phyloP scores from a whole-genome alignment of 371 early-diverging fungal species.

The Mucor piriformis region DNA sequence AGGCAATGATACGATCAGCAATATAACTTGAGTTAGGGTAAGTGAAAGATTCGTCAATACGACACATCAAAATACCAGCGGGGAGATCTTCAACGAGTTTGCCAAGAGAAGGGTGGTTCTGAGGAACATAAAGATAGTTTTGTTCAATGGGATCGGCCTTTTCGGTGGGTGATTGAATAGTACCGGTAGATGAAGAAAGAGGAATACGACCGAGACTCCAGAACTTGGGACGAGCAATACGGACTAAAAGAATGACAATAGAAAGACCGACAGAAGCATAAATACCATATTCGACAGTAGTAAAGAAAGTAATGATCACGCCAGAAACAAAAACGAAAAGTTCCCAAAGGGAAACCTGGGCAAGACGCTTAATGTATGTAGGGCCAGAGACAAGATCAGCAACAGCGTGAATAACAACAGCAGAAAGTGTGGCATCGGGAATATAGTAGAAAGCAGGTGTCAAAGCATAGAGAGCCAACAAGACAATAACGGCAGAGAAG shows the following conservation, averaged over 20 bases:
- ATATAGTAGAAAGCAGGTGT: constrained; percentile 87
- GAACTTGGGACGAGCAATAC: constrained; percentile 71
- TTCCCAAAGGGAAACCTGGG: constrained; percentile 58
- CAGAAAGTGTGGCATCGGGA: constrained; percentile 75
- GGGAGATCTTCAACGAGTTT: constrained; percentile 48
- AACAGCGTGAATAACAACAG: constrained; percentile 80
- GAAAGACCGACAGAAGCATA: constrained; percentile 67
- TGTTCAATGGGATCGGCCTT: constrained; percentile 18
- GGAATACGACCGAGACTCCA: constrained; percentile 48
- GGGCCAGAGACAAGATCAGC: constrained; percentile 57
- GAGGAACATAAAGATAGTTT: constrained; percentile 45
- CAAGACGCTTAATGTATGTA: constrained; percentile 36
- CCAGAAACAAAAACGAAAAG: constrained; percentile 52
- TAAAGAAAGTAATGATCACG: constrained; percentile 68
- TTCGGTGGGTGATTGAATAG: not conserved
- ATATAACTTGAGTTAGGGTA: constrained; percentile 70
- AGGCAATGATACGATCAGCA: constrained; percentile 44
- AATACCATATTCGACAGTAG: constrained; percentile 74
- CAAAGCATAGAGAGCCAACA: constrained; percentile 78
- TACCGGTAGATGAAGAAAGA: constrained; percentile 9
- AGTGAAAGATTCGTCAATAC: constrained; percentile 65
- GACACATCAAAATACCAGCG: constrained; percentile 60
- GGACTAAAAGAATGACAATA: constrained; percentile 64
- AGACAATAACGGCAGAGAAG: constrained; percentile 74
- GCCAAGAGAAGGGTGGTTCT: constrained; percentile 43